Evolutionary conservation across 1,284 basidiomycete genomes (phyloP).

Genomic region (Cryptococcus sp.): DNA sequence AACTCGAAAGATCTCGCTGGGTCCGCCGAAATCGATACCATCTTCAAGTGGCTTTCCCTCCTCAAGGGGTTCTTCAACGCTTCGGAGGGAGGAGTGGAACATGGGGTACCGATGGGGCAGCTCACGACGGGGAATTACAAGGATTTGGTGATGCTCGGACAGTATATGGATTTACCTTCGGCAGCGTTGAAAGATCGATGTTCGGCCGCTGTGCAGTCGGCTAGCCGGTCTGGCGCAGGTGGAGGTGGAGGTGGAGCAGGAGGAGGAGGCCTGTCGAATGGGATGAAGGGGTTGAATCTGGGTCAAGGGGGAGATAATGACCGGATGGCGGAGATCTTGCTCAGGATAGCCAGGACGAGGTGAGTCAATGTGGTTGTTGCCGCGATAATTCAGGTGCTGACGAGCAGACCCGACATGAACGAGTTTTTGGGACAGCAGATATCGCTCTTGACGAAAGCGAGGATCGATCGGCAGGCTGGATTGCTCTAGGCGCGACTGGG

Average conservation of each 20-base stretch:
- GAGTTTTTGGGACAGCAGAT: conserved; percentile 35
- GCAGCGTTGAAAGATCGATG: conserved; percentile 35
- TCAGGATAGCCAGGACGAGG: conserved; percentile 43
- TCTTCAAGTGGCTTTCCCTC: conserved; percentile 45
- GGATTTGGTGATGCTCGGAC: conserved; percentile 43
- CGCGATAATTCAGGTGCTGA: background rate
- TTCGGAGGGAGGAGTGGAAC: conserved; percentile 34
- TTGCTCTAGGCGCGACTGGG: conserved; percentile 18
- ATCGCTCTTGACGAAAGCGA: conserved; percentile 20
- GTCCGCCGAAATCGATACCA: conserved; percentile 34
- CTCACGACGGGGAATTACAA: conserved; percentile 38
- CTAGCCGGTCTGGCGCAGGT: conserved; percentile 17
- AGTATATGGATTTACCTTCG: conserved; percentile 44
- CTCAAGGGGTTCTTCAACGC: conserved; percentile 47
- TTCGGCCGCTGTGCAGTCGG: conserved; percentile 37
- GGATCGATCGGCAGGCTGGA: conserved; percentile 25
- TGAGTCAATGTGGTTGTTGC: conserved; percentile 15
- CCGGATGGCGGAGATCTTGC: conserved; percentile 41
- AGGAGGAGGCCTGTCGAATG: conserved; percentile 1
- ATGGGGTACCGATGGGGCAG: conserved; percentile 36
- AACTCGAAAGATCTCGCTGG: conserved; percentile 10
- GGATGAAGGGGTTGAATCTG: conserved; percentile 8
- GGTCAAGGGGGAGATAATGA: conserved; percentile 27
- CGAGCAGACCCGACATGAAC: conserved; percentile 22
- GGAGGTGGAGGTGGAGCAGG: conserved; percentile 7